Percentiles rank a stretch among this genome's conserved stretches.
phyloP scores from a whole-genome alignment of 352 stramenopile species.

The Globisporangium canariense region DNA sequence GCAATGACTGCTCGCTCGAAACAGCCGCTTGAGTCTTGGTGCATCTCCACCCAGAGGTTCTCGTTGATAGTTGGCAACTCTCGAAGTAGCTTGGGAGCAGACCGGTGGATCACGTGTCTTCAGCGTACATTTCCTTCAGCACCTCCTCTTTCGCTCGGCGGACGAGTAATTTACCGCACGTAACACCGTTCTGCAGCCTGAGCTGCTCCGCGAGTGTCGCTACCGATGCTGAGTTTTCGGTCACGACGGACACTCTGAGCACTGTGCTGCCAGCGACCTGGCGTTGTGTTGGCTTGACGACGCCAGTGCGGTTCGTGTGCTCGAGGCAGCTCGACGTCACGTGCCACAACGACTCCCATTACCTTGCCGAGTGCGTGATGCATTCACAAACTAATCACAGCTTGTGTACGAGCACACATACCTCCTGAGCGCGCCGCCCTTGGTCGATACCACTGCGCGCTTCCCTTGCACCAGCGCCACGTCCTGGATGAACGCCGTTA shows the following conservation, averaged over 20 bases:
- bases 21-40: not conserved
- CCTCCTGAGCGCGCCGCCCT: not conserved
- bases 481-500: not conserved
- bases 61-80: not conserved
- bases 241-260: not conserved
- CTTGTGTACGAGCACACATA: not conserved
- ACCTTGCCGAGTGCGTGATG: not conserved
- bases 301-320: not conserved
- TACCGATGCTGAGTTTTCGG: not conserved
- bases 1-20: constrained; percentile 18
- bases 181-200: not conserved
- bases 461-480: not conserved
- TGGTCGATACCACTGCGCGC: not conserved
- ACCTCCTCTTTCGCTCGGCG: not conserved
- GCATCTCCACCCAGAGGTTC: not conserved
- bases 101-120: not conserved
- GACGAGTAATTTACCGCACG: not conserved
- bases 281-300: not conserved
- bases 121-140: not conserved
- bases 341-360: not conserved
- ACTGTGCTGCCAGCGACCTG: not conserved
- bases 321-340: not conserved
- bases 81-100: not conserved
- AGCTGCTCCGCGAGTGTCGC: not conserved
- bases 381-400: constrained; percentile 1